phyloP scores from a whole-genome alignment of 2,329 filamentous ascomycete species.

The Metarhizium anisopliae region DNA sequence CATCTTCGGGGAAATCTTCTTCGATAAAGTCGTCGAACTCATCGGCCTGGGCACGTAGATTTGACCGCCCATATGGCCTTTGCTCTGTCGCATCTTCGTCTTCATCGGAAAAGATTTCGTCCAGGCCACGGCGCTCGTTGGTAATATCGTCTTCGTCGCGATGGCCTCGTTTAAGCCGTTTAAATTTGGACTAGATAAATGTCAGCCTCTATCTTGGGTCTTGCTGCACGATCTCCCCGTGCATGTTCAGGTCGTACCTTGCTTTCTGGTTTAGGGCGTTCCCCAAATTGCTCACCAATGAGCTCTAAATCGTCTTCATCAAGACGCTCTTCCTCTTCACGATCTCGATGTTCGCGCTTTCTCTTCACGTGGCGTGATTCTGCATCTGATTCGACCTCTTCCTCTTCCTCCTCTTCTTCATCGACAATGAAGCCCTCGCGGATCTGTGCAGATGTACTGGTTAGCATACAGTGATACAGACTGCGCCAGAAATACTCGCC shows the following conservation, averaged over 20 bases:
- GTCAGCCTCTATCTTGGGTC: constrained; percentile 11
- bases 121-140: constrained; percentile 61
- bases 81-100: constrained; percentile 64
- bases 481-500: constrained; percentile 32
- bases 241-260: constrained; percentile 48
- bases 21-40: constrained; percentile 96
- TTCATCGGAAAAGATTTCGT: constrained; percentile 93
- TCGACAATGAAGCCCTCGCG: constrained; percentile 87
- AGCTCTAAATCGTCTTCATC: constrained; percentile 95
- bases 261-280: constrained; percentile 48
- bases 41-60: constrained; percentile 55
- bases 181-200: constrained; percentile 68
- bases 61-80: constrained; percentile 39
- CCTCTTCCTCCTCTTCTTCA: constrained; percentile 56
- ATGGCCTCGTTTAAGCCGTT: constrained; percentile 89
- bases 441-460: constrained; percentile 43
- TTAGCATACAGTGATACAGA: neutral
- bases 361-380: constrained; percentile 52
- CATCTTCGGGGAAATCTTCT: constrained; percentile 85
- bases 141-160: constrained; percentile 61
- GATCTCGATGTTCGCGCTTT: constrained; percentile 68
- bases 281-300: constrained; percentile 74
- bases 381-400: constrained; percentile 49
- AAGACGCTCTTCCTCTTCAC: constrained; percentile 77
- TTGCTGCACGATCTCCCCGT: neutral